Conservation (phyloP, 1,139 yeast genomes). For the Candida mesenterica region DNA sequence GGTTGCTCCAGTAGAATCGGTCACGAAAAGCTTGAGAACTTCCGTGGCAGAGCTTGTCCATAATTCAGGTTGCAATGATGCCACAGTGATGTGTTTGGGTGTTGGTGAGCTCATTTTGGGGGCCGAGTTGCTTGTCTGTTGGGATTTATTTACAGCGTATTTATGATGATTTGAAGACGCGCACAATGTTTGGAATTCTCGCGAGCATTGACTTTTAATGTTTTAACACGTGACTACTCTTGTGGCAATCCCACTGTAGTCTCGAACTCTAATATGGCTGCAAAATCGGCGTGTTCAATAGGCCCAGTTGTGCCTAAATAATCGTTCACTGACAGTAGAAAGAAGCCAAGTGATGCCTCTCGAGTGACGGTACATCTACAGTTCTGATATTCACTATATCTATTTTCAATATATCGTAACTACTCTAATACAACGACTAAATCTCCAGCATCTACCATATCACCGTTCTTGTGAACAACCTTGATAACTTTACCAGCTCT, state of each 20-base stretch:
- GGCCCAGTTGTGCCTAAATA: too few relatives aligned
- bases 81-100: conserved; percentile 1
- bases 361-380: too few relatives aligned
- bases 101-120: neutral
- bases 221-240: too few relatives aligned
- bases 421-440: conserved; percentile 73
- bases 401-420: conserved; percentile 2
- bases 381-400: too few relatives aligned
- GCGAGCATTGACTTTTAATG: conserved; percentile 1
- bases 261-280: too few relatives aligned
- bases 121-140: too few relatives aligned
- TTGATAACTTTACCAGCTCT: conserved; percentile 73
- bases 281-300: too few relatives aligned
- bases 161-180: too few relatives aligned
- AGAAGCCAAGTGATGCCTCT: too few relatives aligned
- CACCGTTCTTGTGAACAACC: conserved; percentile 80
- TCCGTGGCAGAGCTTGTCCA: conserved; percentile 19
- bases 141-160: too few relatives aligned
- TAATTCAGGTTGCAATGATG: conserved; percentile 18
- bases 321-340: too few relatives aligned
- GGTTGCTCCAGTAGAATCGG: conserved; percentile 56
- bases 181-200: too few relatives aligned
- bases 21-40: conserved; percentile 23
- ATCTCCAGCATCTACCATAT: conserved; percentile 96
- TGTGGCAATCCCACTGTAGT: neutral